These are phyloP conservation scores for Jasminum sambac DNA, from an alignment of 257 asterid species.

Conservation along the genomic window DNA sequence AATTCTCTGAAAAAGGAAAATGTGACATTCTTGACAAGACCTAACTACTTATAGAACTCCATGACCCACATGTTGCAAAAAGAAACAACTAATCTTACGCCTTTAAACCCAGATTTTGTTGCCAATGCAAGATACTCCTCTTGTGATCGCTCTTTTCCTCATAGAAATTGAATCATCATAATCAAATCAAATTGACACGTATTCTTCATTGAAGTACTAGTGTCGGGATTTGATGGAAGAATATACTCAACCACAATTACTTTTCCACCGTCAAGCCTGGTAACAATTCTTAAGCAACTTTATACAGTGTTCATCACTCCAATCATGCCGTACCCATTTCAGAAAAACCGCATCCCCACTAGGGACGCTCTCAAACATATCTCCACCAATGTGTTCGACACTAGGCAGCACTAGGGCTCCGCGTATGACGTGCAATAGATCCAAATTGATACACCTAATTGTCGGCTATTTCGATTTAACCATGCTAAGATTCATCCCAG, in stretches of 20 bases:
- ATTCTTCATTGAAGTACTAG: conserved; percentile 18
- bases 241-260: conserved; percentile 37
- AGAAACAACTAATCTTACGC: too few relatives aligned
- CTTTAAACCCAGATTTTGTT: too few relatives aligned
- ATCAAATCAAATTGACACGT: conserved; percentile 33
- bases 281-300: conserved; percentile 39
- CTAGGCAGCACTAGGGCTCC: not conserved
- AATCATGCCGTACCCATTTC: conserved; percentile 46
- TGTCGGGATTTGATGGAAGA: conserved; percentile 30
- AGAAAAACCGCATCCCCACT: not conserved
- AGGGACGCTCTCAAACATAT: not conserved
- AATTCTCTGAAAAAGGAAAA: too few relatives aligned
- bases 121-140: too few relatives aligned
- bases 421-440: not conserved
- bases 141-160: conserved; percentile 49
- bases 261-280: conserved; percentile 35
- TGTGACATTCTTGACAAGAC: too few relatives aligned
- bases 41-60: too few relatives aligned
- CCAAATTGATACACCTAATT: not conserved
- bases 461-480: not conserved
- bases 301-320: conserved; percentile 41
- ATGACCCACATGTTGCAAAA: too few relatives aligned
- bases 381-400: not conserved
- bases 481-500: too few relatives aligned
- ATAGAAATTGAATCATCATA: conserved; percentile 41